A percentile compares a stretch with the other conserved stretches of the same genome.
phyloP scores from a whole-genome alignment of 2,329 filamentous ascomycete species.

The Neofusicoccum kwambonambiense region DNA sequence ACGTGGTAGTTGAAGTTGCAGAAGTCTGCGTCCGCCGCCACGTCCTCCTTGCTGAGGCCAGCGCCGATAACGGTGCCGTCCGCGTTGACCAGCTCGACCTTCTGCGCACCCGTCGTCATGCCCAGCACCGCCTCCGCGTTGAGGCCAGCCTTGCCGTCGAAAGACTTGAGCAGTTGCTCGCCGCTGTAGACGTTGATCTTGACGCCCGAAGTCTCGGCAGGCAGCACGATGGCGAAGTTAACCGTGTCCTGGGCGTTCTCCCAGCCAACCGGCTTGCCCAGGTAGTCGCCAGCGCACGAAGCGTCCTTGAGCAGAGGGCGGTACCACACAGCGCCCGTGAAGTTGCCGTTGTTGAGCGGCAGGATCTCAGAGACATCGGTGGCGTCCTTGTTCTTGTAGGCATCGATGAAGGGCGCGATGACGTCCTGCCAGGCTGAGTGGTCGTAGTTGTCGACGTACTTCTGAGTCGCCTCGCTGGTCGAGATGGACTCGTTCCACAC shows the following conservation, averaged over 20 bases:
- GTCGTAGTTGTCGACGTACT: slow-evolving; percentile 31
- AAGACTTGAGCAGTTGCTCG: not conserved
- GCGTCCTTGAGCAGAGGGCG: slow-evolving; percentile 12
- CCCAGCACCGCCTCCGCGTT: slow-evolving; percentile 4
- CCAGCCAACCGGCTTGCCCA: slow-evolving; percentile 3
- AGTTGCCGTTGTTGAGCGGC: slow-evolving; percentile 3
- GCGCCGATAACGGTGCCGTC: not conserved
- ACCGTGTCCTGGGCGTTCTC: slow-evolving; percentile 12
- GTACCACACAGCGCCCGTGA: slow-evolving; percentile 12
- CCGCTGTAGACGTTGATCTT: slow-evolving; percentile 8
- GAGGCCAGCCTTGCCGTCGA: slow-evolving; percentile 6
- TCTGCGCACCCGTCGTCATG: not conserved
- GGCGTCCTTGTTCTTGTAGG: slow-evolving; percentile 35
- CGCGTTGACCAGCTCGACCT: not conserved
- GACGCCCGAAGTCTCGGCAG: not conserved
- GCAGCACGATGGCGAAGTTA: slow-evolving; percentile 13
- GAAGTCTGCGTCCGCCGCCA: slow-evolving; percentile 5
- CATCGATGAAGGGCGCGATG: slow-evolving; percentile 36
- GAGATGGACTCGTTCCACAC: slow-evolving; percentile 35
- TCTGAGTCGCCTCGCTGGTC: slow-evolving; percentile 23
- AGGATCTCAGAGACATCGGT: not conserved
- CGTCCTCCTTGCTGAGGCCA: not conserved
- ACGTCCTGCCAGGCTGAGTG: slow-evolving; percentile 39
- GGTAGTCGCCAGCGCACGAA: not conserved
- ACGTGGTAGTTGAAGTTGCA: slow-evolving; percentile 18